phyloP scores from a whole-genome alignment of 1,284 basidiomycete species.

The Heterobasidion irregulare region DNA sequence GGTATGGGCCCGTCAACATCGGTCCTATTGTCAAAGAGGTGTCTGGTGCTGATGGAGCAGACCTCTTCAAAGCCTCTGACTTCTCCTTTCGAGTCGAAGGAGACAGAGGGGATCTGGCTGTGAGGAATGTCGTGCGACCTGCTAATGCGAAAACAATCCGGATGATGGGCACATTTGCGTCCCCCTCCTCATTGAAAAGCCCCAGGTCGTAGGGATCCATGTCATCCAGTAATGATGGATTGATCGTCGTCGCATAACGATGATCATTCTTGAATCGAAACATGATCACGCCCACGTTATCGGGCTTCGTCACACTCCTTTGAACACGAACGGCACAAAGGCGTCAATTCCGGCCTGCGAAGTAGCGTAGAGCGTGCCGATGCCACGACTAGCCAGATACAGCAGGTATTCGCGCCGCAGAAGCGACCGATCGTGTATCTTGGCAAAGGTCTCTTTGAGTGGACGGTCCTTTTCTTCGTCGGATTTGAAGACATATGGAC shows the following conservation, averaged over 20 bases:
- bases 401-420: slow-evolving; percentile 14
- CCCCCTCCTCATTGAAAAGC: slow-evolving; percentile 8
- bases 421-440: slow-evolving; percentile 12
- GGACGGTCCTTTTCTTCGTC: not conserved
- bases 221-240: slow-evolving; percentile 7
- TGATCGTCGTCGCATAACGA: not conserved
- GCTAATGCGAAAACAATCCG: slow-evolving; percentile 16
- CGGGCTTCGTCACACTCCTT: not conserved
- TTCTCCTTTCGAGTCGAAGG: not conserved
- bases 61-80: not conserved
- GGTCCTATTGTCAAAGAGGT: too few relatives aligned
- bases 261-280: slow-evolving; percentile 19
- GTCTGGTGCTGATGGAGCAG: too few relatives aligned
- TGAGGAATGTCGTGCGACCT: not conserved
- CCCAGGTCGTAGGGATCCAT: slow-evolving; percentile 14
- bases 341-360: slow-evolving; percentile 15
- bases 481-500: not conserved
- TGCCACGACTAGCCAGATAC: slow-evolving; percentile 16
- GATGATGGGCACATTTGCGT: slow-evolving; percentile 13
- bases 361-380: slow-evolving; percentile 17
- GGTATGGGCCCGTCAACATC: not conserved
- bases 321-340: slow-evolving; percentile 16
- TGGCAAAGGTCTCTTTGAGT: slow-evolving; percentile 10
- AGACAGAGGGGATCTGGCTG: not conserved
- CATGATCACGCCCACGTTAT: slow-evolving; percentile 15